phyloP scores from a whole-genome alignment of 441 rosid genomes.

The Eruca vesicaria region DNA sequence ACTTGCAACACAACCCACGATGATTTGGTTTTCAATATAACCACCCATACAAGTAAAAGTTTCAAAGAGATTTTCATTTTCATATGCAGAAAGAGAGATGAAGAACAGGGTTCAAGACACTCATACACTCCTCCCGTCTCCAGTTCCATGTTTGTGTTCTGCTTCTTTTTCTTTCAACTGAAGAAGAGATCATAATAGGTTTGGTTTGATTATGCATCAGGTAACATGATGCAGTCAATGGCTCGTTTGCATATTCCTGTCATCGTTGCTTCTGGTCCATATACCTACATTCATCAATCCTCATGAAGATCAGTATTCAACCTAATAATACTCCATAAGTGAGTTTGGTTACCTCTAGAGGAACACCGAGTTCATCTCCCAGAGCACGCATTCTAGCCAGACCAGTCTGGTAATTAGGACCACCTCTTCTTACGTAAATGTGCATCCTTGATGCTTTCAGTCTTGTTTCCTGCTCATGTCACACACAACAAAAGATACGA shows the following conservation, averaged over 20 bases:
- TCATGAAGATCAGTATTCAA: not conserved
- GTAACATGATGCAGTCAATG: constrained; percentile 71
- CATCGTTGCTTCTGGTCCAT: constrained; percentile 90
- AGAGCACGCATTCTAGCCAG: constrained; percentile 75
- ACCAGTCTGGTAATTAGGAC: constrained; percentile 91
- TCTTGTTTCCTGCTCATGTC: constrained; percentile 59
- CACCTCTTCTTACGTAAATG: constrained; percentile 87
- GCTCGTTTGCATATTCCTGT: constrained; percentile 89
- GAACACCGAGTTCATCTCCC: constrained; percentile 81
- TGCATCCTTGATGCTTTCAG: constrained; percentile 92
- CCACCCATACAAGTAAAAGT: not conserved
- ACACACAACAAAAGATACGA: constrained; percentile 3
- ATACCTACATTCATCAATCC: constrained; percentile 48
- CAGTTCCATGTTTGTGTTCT: not conserved
- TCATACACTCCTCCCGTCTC: not conserved
- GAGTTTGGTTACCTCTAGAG: constrained; percentile 66
- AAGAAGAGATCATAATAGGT: not conserved
- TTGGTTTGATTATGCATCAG: constrained; percentile 39
- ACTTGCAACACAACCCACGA: not conserved
- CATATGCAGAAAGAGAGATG: not conserved
- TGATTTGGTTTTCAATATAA: not conserved
- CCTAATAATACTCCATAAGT: not conserved
- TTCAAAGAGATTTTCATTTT: constrained; percentile 4
- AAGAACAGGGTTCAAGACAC: not conserved
- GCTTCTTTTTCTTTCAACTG: not conserved